A percentile compares a stretch with the other conserved stretches of the same genome.
phyloP scores from a whole-genome alignment of 2,329 filamentous ascomycete genomes.

The Fonsecaea nubica region DNA sequence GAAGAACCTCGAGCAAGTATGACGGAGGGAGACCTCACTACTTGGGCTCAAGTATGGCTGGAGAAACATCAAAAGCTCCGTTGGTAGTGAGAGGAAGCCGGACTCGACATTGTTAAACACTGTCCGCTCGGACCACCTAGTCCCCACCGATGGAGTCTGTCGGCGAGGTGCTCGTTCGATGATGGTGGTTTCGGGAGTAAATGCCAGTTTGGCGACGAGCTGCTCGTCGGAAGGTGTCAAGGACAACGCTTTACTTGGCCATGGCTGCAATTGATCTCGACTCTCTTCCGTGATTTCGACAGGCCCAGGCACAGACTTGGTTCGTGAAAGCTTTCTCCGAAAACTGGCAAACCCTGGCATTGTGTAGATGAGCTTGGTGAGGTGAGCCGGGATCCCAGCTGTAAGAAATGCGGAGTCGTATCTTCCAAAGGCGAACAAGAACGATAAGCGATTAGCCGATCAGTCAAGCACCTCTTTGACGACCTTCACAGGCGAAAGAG shows the following conservation, averaged over 20 bases:
- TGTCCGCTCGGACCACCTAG: conserved; percentile 37
- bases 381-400: conserved; percentile 4
- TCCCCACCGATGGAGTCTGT: conserved; percentile 33
- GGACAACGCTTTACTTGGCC: conserved; percentile 30
- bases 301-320: conserved; percentile 30
- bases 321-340: conserved; percentile 36
- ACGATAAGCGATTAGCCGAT: neutral
- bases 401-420: conserved; percentile 10
- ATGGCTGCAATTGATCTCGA: conserved; percentile 21
- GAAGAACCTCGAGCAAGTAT: conserved; percentile 39
- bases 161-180: conserved; percentile 35
- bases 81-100: conserved; percentile 39
- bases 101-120: conserved; percentile 40
- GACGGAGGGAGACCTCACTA: conserved; percentile 39
- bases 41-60: conserved; percentile 35
- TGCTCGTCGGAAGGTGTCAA: conserved; percentile 40
- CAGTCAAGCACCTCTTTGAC: neutral
- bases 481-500: neutral
- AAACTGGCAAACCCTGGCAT: conserved; percentile 31
- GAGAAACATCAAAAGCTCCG: conserved; percentile 37
- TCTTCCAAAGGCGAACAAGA: neutral
- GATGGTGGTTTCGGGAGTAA: conserved; percentile 36
- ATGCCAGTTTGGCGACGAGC: conserved; percentile 37
- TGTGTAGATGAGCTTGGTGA: conserved; percentile 4
- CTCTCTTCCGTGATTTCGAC: conserved; percentile 18